Evolutionary conservation across 164 flowering plant genomes (phyloP).

Genomic region (Tetrastigma voinierianum): DNA sequence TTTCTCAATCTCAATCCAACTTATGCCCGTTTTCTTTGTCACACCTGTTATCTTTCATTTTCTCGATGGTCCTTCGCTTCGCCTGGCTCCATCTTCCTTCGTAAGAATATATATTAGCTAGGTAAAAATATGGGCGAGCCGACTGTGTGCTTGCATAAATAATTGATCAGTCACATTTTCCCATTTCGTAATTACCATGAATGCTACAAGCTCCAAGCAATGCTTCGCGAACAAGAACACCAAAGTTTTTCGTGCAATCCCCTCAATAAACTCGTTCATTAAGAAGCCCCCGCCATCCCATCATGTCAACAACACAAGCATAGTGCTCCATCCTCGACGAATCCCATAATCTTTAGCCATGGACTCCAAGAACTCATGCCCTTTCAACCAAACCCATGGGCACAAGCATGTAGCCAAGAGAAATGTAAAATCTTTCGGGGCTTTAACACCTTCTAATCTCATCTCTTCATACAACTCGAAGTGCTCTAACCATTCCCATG

Average conservation of each 20-base stretch:
- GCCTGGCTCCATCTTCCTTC: slow-evolving; percentile 65
- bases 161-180: slow-evolving; percentile 68
- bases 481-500: slow-evolving; percentile 77
- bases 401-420: slow-evolving; percentile 87
- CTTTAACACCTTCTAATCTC: slow-evolving; percentile 46
- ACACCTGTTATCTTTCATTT: slow-evolving; percentile 75
- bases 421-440: slow-evolving; percentile 90
- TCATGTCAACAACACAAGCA: slow-evolving; percentile 85
- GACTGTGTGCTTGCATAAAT: slow-evolving; percentile 34
- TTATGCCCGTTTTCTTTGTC: slow-evolving; percentile 67
- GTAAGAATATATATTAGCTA: slow-evolving; percentile 83
- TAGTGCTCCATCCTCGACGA: slow-evolving; percentile 71
- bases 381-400: slow-evolving; percentile 60
- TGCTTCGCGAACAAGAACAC: slow-evolving; percentile 70
- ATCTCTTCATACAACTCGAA: slow-evolving; percentile 68
- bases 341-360: slow-evolving; percentile 61
- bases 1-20: slow-evolving; percentile 84
- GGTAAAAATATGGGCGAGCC: slow-evolving; percentile 44
- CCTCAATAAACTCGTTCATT: slow-evolving; percentile 58
- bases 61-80: slow-evolving; percentile 59
- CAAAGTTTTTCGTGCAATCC: slow-evolving; percentile 59
- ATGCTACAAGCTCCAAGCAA: slow-evolving; percentile 82
- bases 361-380: slow-evolving; percentile 73
- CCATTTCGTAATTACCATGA: slow-evolving; percentile 59
- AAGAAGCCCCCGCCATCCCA: slow-evolving; percentile 74